Base-by-base conservation (phyloP, 192 early-diverging fungal species). In the Rhizoclosmatium sp. region DNA sequence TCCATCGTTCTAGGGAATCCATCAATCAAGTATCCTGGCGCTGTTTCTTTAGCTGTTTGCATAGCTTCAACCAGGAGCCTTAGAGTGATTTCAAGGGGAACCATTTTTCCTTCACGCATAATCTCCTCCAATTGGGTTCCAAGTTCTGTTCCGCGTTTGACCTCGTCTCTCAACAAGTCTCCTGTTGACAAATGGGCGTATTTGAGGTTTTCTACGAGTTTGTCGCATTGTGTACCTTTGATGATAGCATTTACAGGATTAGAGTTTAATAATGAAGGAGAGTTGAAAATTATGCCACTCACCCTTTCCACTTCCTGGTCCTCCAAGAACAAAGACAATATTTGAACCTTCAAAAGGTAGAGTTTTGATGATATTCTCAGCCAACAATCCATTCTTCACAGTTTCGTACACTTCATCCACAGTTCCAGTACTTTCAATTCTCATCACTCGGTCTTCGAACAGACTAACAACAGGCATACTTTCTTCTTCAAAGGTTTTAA, bases 1-100 rank as follows among this genome's bases (percentile, higher is more conserved):
- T 91, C 90, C 58, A 92, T 78, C 49, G 86, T 82, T 7, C 91
- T 75, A 19, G 92, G 92, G 79, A 90, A 92, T 47, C 92, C 92
- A 73, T 92, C 92, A 44, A 92, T 83, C 56, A 93, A 80, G 68
- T 84, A 87, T 9, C 88, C 91, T 4, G 64, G 56, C 19, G 64
- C 44, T 21, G 56, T 62, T 3, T 65, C 82, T 19, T 66, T 71
- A 2, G 47, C 16, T 1, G 46, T 68, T n/a, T 82, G 59, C 75
- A 79, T 84, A 10, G 81, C 81, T 4, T 65, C 61, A 4, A 64
- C 64, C 14, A 83, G 51, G n/a, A 89, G 69, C 0, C 71, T 51
- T 39, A 82, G 59, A 23, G 70, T 83, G 19, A 77, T 71, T 40
- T 71, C 78, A 78, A 87, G 72, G 31, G 91, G 84, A 12, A 92